Conservation (phyloP, 352 stramenopile species). For the Globisporangium emineosum region DNA sequence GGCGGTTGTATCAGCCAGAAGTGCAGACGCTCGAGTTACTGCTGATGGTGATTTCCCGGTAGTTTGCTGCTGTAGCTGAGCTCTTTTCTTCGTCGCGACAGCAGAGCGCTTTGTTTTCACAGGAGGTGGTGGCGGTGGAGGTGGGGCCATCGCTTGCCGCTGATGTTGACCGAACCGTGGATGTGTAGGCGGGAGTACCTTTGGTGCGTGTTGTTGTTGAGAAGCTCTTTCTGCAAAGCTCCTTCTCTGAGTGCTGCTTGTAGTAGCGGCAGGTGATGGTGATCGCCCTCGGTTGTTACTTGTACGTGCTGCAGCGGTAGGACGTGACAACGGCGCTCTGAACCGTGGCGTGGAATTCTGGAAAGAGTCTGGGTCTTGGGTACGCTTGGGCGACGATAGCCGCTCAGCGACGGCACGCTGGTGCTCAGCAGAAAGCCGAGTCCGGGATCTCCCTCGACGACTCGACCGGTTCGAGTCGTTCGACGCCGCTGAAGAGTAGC, state of each 20-base stretch:
- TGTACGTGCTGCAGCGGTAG: constrained; percentile 13
- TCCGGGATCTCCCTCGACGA: constrained; percentile 33
- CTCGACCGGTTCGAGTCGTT: constrained; percentile 47
- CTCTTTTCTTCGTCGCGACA: not conserved
- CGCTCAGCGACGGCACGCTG: constrained; percentile 57
- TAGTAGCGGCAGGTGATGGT: constrained; percentile 18
- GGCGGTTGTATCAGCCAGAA: constrained; percentile 56
- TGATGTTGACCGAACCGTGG: constrained; percentile 3
- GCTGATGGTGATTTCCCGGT: constrained; percentile 6
- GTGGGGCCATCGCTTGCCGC: not conserved
- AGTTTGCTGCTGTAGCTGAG: not conserved
- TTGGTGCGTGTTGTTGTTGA: not conserved
- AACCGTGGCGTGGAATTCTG: constrained; percentile 17
- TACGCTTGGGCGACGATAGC: constrained; percentile 51
- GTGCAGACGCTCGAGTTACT: constrained; percentile 10
- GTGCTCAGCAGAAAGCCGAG: constrained; percentile 36
- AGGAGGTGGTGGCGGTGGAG: not conserved
- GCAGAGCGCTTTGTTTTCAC: constrained; percentile 7
- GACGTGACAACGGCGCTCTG: constrained; percentile 25
- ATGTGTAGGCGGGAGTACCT: constrained; percentile 3
- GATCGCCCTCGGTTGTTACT: constrained; percentile 25
- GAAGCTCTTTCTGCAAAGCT: not conserved
- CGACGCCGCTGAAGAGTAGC: constrained; percentile 65
- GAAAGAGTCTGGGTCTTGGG: constrained; percentile 15
- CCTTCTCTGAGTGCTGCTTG: not conserved